Evolutionary conservation across 2,329 filamentous ascomycete genomes (phyloP).

Genomic region (Penicillium polonicum): DNA sequence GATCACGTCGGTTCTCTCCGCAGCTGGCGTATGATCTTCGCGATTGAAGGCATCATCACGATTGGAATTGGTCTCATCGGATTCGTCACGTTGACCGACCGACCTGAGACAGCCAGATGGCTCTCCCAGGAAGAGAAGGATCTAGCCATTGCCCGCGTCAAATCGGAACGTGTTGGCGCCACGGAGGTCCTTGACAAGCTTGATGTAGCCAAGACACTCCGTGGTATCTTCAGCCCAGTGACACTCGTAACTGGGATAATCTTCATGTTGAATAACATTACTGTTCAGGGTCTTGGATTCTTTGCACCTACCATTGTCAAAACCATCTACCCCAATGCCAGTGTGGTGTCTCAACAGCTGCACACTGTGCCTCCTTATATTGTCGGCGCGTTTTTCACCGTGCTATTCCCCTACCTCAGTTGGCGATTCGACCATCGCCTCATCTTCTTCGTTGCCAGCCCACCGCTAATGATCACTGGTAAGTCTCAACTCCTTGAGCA

Average conservation of each 20-base stretch:
- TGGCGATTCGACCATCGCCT: constrained; percentile 61
- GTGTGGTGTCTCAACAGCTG: constrained; percentile 64
- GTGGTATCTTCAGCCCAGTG: constrained; percentile 64
- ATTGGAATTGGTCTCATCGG: constrained; percentile 57
- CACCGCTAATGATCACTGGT: constrained; percentile 63
- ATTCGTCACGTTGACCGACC: constrained; percentile 66
- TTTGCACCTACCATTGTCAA: constrained; percentile 69
- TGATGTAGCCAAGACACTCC: constrained; percentile 57
- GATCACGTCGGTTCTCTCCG: constrained; percentile 56
- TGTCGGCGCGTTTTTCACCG: constrained; percentile 64
- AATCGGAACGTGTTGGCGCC: constrained; percentile 64
- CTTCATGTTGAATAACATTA: constrained; percentile 67
- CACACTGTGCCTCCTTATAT: constrained; percentile 70
- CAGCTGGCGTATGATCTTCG: constrained; percentile 69
- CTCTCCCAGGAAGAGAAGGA: constrained; percentile 64
- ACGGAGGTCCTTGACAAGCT: constrained; percentile 65
- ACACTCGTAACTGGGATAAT: constrained; percentile 57
- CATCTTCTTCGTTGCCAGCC: constrained; percentile 59
- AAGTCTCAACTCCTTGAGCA: not conserved
- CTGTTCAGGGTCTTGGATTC: constrained; percentile 68
- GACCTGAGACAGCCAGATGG: constrained; percentile 67
- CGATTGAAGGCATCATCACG: constrained; percentile 68
- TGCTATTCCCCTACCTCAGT: constrained; percentile 61
- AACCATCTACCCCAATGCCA: constrained; percentile 62
- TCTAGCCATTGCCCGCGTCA: constrained; percentile 64